Evolutionary conservation across 441 rosid genomes (phyloP), one percentile per base, ranked within the genome.

Genomic region (Populus trichocarpa): DNA sequence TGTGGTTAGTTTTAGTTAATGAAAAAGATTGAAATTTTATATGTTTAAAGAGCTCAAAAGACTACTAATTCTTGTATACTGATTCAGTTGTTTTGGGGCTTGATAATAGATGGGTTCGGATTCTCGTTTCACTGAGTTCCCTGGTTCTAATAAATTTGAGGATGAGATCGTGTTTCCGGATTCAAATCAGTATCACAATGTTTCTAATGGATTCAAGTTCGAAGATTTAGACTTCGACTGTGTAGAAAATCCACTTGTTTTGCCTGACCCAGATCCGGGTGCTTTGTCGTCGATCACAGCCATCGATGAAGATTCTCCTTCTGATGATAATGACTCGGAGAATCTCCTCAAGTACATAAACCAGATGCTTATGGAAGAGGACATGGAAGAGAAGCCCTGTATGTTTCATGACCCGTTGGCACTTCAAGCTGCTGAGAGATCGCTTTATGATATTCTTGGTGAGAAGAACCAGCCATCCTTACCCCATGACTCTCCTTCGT

Each of bases 281-380:
- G 81, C 79, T 73, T 75, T 71, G 16, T 63, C 84, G 10, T 82
- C 82, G 18, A 33, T 53, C 22, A 71, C 28, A 35, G 72, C 69
- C 6, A 32, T 35, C 61, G 90, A 84, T 69, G 87, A 83, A 67
- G 85, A 80, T 61, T 87, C 77, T 71, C 89, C 84, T 30, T 78
- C 88, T 2, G 90, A 92, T 67, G 93, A 89, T 26, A 72, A 66
- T 64, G 87, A 85, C 36, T 84, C 92, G 0, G 88, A 87, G 46
- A 79, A 88, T 0, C 74, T 90, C 35, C 79, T 92, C 73, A 82
- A 78, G 74, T 92, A 88, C 81, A 89, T 92, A 70, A 88, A 77
- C 57, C 85, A 92, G 84, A 87, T 90, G 77, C 92, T 92, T 38
- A 82, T 90, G 93, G 97, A 90, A 85, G 96, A 91, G 85, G 87